These are phyloP conservation scores for Acacia melanoxylon DNA, from an alignment of 306 rosid species.

Conservation along the genomic window DNA sequence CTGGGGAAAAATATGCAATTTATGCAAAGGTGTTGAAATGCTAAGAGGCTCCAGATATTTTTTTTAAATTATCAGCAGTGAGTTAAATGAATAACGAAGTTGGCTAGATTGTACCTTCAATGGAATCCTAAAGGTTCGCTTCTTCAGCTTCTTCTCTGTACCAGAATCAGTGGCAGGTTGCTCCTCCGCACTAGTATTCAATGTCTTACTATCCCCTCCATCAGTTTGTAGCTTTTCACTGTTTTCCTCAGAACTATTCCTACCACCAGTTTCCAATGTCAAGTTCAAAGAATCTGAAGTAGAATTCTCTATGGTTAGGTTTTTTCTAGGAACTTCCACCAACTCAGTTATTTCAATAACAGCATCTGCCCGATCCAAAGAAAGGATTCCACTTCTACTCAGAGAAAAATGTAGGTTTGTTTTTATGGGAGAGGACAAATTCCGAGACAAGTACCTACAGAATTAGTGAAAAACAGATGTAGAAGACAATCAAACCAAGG, in stretches of 20 bases:
- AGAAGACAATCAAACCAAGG: slow-evolving; percentile 26
- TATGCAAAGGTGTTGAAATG: background rate
- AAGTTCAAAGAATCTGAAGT: slow-evolving; percentile 56
- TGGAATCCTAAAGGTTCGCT: slow-evolving; percentile 82
- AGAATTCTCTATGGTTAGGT: slow-evolving; percentile 74
- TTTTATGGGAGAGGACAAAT: slow-evolving; percentile 87
- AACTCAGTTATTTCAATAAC: slow-evolving; percentile 87
- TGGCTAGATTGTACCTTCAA: slow-evolving; percentile 62
- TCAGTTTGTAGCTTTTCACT: slow-evolving; percentile 50
- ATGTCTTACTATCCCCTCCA: slow-evolving; percentile 44
- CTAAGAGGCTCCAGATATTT: slow-evolving; percentile 3
- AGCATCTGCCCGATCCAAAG: slow-evolving; percentile 95
- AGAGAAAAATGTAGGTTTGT: slow-evolving; percentile 86
- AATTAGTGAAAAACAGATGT: slow-evolving; percentile 23
- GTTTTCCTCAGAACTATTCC: slow-evolving; percentile 61
- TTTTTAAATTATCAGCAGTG: slow-evolving; percentile 10
- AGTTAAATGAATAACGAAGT: background rate
- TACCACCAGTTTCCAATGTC: slow-evolving; percentile 59
- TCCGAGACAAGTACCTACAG: slow-evolving; percentile 79
- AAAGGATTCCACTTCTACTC: slow-evolving; percentile 90
- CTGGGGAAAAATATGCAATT: slow-evolving; percentile 41
- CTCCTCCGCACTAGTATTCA: slow-evolving; percentile 55
- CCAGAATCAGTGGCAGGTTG: slow-evolving; percentile 48
- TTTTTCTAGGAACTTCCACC: slow-evolving; percentile 89
- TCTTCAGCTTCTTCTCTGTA: slow-evolving; percentile 79